A percentile compares a stretch with the other conserved stretches of the same genome.
Conservation (phyloP, 805 yeast species). For the Vanderwaltozyma yarrowii region DNA sequence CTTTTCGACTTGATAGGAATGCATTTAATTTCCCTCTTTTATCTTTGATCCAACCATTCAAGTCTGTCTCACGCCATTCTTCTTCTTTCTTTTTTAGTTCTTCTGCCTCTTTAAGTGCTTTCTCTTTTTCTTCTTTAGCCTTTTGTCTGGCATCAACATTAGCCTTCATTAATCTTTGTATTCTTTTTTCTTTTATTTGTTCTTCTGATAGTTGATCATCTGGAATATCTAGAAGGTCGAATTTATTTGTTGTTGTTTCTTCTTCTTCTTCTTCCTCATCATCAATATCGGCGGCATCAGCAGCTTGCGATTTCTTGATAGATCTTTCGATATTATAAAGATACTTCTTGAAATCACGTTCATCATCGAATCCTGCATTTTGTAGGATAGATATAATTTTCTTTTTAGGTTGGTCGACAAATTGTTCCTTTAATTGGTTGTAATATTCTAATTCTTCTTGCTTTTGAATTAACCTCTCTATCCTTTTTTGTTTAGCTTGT, state of each 20-base stretch:
- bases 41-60: slow-evolving; percentile 68
- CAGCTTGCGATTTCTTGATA: slow-evolving; percentile 54
- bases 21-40: slow-evolving; percentile 52
- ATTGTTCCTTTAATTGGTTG: slow-evolving; percentile 42
- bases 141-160: slow-evolving; percentile 82
- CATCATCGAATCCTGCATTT: slow-evolving; percentile 70
- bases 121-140: slow-evolving; percentile 67
- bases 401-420: slow-evolving; percentile 41
- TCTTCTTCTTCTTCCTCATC: slow-evolving; percentile 35
- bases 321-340: slow-evolving; percentile 55
- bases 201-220: slow-evolving; percentile 77
- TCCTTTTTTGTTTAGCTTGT: slow-evolving; percentile 77
- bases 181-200: slow-evolving; percentile 75
- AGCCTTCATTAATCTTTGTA: slow-evolving; percentile 73
- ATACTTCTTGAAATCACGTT: slow-evolving; percentile 60
- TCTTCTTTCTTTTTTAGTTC: slow-evolving; percentile 56
- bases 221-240: slow-evolving; percentile 70
- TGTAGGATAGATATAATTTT: slow-evolving; percentile 46
- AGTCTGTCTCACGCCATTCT: slow-evolving; percentile 67
- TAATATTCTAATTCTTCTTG: slow-evolving; percentile 74
- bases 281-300: slow-evolving; percentile 53
- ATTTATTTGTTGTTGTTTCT: slow-evolving; percentile 37
- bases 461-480: slow-evolving; percentile 69
- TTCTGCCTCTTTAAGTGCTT: slow-evolving; percentile 48
- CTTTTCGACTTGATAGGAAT: slow-evolving; percentile 54